Base-by-base conservation (phyloP, 2,329 filamentous ascomycete genomes). In the Tolypocladium guangdongense region DNA sequence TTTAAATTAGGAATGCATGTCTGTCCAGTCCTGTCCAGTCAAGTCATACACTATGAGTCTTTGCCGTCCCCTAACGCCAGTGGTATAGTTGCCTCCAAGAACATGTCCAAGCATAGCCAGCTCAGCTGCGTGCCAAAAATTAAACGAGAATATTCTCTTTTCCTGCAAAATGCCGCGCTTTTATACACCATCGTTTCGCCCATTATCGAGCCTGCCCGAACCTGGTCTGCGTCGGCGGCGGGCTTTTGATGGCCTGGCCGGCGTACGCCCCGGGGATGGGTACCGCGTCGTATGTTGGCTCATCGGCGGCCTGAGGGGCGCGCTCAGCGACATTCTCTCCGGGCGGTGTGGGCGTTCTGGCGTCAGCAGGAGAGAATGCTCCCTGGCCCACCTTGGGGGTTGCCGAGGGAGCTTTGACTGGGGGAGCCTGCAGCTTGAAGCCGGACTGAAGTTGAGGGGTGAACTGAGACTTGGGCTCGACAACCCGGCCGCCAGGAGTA, bases 371-470 rank as follows among this genome's bases (percentile, higher is more conserved):
- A 24, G 78, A 76, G 66, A 93, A 90, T 41, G 77, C 81, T 22
- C 75, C 76, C 62, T 86, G 82, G 39, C 73, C 70, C 52, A 80
- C 71, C 69, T 83, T 87, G 32, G 90, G 90, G 0, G 88, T 93
- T 7, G 90, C 85, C 54, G 82, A 80, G 52, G 88, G 88, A 49
- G 90, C 81, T 68, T 87, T 90, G 68, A 78, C 77, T 0, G 92
- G 92, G 41, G 92, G 90, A 20, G 90, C 78, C 74, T 95, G 89
- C 43, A 97, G 83, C 65, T 87, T 85, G 78, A 97, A 96, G n/a
- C 83, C 76, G 59, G 76, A 80, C 60, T 76, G 60, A 58, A 74
- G 58, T 33, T 63, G 70, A 33, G 43, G 43, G 57, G 77, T 70
- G 60, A 86, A 84, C 54, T 83, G 74, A 43, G 87, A 87, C 55